Percentiles rank a stretch among this genome's conserved stretches.
Conservation (phyloP, 1,284 basidiomycete genomes). For the Mixia osmundae region DNA sequence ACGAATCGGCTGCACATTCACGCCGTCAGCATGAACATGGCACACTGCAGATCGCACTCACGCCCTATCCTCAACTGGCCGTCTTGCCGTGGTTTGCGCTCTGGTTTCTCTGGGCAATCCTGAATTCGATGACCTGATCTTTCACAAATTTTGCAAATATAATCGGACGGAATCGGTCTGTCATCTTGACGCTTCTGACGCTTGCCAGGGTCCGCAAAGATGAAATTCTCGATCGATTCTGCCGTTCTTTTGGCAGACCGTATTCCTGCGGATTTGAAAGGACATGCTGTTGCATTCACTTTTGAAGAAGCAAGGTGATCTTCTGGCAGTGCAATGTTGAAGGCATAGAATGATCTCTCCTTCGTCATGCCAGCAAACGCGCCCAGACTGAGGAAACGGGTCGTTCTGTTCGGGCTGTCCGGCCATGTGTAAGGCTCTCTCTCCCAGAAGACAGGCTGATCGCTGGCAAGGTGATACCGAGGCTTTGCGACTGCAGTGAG, state of each 20-base stretch:
- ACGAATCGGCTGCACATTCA: conserved; percentile 43
- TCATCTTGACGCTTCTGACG: conserved; percentile 7
- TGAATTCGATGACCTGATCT: conserved; percentile 46
- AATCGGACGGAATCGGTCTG: conserved; percentile 25
- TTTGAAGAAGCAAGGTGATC: conserved; percentile 29
- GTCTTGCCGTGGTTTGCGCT: conserved; percentile 7
- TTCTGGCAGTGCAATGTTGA: conserved; percentile 31
- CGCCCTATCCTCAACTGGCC: conserved; percentile 30
- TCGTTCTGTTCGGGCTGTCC: not conserved
- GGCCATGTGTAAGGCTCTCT: conserved; percentile 64
- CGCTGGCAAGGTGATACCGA: conserved; percentile 47
- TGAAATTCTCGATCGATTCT: conserved; percentile 13
- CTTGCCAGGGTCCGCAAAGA: conserved; percentile 11
- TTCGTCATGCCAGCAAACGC: conserved; percentile 57
- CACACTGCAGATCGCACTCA: conserved; percentile 10
- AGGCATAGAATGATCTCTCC: conserved; percentile 64
- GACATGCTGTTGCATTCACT: conserved; percentile 43
- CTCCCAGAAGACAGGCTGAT: conserved; percentile 52
- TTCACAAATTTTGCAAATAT: conserved; percentile 45
- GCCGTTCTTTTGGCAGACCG: conserved; percentile 4
- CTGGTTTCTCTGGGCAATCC: conserved; percentile 37
- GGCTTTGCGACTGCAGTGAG: conserved; percentile 29
- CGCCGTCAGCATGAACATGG: conserved; percentile 1
- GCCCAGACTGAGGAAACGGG: conserved; percentile 38
- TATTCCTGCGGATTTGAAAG: conserved; percentile 24